Base-by-base conservation (phyloP, 345 rosid genomes). In the Kernera saxatilis region DNA sequence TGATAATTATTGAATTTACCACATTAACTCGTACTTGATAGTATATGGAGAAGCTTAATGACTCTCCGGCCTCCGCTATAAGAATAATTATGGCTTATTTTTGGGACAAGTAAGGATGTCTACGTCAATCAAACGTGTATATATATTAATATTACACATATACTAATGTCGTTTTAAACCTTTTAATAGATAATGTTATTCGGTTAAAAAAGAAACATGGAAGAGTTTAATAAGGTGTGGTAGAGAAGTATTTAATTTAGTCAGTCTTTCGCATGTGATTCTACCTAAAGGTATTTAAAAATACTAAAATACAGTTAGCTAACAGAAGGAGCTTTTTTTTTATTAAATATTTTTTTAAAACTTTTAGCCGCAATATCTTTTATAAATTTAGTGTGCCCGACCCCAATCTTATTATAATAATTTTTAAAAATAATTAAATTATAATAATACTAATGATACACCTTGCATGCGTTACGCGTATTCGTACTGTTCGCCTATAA, bases 281-380 rank as follows among this genome's bases (percentile, higher is more conserved):
- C 18, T 29, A 69, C 64, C 57, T n/a, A 36, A 44, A 29, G 8
- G 44, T 53, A 61, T 17, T 43, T 43, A 9, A n/a, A n/a, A n/a
- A n/a, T n/a, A n/a, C n/a, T n/a, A n/a, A 52, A 36, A 76, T 65
- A 76, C 60, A 69, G 45, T 69, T 75, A 69, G 52, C 41, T 37
- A 75, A 59, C 32, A 61, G 65, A 53, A 26, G 2, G 6, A 5
- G 5, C 15, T 6, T 56, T 11, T 43, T 17, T 10, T 7, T 30
- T 10, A 54, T 53, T 41, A 49, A 29, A 30, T 45, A 29, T 43
- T 3, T 33, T 49, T 17, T 43, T 22, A 1, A 8, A 13, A 19
- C 69, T 53, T 75, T 68, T 45, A 54, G 79, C 79, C 74, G 79
- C 79, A 75, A 75, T 68, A 39, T 45, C 43, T 69, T 37, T 45